A percentile compares a stretch with the other conserved stretches of the same genome.
phyloP scores from a whole-genome alignment of 2,329 filamentous ascomycete genomes.

The Aspergillus ruber region DNA sequence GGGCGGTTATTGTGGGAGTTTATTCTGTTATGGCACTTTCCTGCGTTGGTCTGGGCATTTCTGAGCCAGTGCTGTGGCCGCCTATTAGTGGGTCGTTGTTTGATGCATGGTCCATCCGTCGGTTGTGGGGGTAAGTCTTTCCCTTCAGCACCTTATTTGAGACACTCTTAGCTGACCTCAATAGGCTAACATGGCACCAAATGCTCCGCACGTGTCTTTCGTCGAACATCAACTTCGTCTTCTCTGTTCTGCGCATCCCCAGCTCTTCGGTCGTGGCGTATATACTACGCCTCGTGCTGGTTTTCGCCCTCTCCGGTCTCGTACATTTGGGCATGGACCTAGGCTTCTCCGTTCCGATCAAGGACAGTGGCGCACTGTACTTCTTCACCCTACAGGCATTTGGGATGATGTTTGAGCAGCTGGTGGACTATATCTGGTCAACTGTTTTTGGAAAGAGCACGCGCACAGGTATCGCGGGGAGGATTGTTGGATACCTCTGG shows the following conservation, averaged over 20 bases:
- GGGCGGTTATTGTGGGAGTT: conserved; percentile 7
- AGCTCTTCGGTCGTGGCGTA: not conserved
- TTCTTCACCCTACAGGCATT: conserved; percentile 15
- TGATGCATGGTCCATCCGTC: conserved; percentile 7
- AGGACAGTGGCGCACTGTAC: conserved; percentile 8
- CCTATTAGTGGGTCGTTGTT: conserved; percentile 8
- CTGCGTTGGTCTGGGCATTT: conserved; percentile 3
- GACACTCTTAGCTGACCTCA: too few species aligned
- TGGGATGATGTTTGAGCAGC: not conserved
- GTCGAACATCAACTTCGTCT: conserved; percentile 10
- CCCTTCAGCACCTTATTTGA: too few species aligned
- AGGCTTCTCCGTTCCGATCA: conserved; percentile 9
- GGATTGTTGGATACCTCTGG: conserved; percentile 11
- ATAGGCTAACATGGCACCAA: conserved; percentile 16
- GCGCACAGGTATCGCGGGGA: not conserved
- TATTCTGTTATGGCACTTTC: conserved; percentile 6
- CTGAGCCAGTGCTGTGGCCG: conserved; percentile 12
- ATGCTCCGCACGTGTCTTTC: conserved; percentile 9
- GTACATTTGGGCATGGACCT: conserved; percentile 14
- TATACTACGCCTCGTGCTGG: conserved; percentile 7
- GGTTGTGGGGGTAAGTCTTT: conserved; percentile 14
- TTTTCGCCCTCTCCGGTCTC: conserved; percentile 10
- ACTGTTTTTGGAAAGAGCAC: not conserved
- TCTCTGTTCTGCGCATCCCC: conserved; percentile 4
- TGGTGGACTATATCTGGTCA: not conserved